phyloP scores from a whole-genome alignment of 108 stramenopile genomes.

The Nitzschia sp. region DNA sequence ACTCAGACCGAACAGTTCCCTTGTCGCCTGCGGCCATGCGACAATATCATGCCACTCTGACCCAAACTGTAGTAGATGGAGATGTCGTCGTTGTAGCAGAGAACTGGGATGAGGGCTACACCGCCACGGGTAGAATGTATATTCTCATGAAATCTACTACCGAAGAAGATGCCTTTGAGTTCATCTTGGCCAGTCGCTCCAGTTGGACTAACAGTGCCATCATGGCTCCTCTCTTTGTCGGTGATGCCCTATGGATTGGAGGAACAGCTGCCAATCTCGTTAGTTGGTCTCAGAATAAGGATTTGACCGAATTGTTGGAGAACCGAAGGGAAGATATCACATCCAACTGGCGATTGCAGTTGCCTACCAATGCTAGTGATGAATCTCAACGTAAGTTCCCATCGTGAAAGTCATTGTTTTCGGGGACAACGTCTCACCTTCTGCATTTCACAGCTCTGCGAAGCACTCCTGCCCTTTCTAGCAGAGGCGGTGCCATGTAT shows the following conservation, averaged over 20 bases:
- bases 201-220: slow-evolving; percentile 24
- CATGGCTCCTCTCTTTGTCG: slow-evolving; percentile 24
- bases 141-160: slow-evolving; percentile 17
- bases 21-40: slow-evolving; percentile 29
- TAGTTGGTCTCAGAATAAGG: slow-evolving; percentile 29
- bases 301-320: slow-evolving; percentile 13
- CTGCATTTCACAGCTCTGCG: slow-evolving; percentile 15
- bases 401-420: neutral
- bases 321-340: slow-evolving; percentile 18
- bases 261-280: slow-evolving; percentile 22
- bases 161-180: slow-evolving; percentile 8
- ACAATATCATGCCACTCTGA: neutral
- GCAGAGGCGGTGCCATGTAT: slow-evolving; percentile 10
- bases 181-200: slow-evolving; percentile 16
- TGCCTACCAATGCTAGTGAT: slow-evolving; percentile 22
- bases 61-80: neutral
- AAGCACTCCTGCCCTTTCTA: slow-evolving; percentile 20
- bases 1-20: slow-evolving; percentile 9
- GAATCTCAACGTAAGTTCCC: slow-evolving; percentile 38
- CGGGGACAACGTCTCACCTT: neutral
- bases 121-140: slow-evolving; percentile 30
- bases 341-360: slow-evolving; percentile 18
- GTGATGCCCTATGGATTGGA: slow-evolving; percentile 30
- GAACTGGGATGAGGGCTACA: slow-evolving; percentile 35
- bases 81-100: slow-evolving; percentile 40